phyloP scores from a whole-genome alignment of 2,329 filamentous ascomycete species.

The Paecilomyces formosus region DNA sequence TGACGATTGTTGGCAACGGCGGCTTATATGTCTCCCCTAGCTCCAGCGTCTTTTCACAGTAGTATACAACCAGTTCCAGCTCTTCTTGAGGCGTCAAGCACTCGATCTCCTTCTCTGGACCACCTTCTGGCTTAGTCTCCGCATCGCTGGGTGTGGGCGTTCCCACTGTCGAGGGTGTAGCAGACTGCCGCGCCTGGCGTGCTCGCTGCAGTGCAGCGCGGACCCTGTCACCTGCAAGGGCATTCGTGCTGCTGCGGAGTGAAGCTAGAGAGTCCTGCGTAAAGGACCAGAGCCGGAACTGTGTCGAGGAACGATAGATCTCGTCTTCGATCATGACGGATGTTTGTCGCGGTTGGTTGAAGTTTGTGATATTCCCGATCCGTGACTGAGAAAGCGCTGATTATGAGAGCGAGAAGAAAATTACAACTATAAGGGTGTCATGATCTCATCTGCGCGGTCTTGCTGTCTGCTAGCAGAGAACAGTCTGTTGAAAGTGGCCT shows the following conservation, averaged over 20 bases:
- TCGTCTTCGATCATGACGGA: conserved; percentile 74
- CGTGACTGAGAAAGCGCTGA: too few species aligned
- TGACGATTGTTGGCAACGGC: conserved; percentile 51
- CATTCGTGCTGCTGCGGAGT: conserved; percentile 71
- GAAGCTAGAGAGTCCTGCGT: conserved; percentile 63
- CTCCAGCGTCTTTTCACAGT: conserved; percentile 55
- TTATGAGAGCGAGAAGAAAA: not conserved
- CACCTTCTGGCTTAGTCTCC: conserved; percentile 22
- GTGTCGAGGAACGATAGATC: conserved; percentile 80
- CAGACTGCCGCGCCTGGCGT: conserved; percentile 26
- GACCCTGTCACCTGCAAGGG: conserved; percentile 64
- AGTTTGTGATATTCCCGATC: not conserved
- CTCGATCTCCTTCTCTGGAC: conserved; percentile 49
- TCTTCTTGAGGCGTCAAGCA: conserved; percentile 82
- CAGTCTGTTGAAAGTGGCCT: not conserved
- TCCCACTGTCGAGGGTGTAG: conserved; percentile 22
- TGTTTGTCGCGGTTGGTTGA: not conserved
- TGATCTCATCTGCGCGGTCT: not conserved
- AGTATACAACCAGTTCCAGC: conserved; percentile 70
- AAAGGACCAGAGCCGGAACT: conserved; percentile 91
- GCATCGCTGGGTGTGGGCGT: conserved; percentile 24
- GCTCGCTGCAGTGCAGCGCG: conserved; percentile 48
- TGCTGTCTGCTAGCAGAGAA: not conserved
- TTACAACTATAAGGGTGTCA: not conserved
- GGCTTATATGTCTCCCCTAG: conserved; percentile 52